Evolutionary conservation across 1,139 yeast genomes (phyloP).

Genomic region (Kodamaea anthophila): DNA sequence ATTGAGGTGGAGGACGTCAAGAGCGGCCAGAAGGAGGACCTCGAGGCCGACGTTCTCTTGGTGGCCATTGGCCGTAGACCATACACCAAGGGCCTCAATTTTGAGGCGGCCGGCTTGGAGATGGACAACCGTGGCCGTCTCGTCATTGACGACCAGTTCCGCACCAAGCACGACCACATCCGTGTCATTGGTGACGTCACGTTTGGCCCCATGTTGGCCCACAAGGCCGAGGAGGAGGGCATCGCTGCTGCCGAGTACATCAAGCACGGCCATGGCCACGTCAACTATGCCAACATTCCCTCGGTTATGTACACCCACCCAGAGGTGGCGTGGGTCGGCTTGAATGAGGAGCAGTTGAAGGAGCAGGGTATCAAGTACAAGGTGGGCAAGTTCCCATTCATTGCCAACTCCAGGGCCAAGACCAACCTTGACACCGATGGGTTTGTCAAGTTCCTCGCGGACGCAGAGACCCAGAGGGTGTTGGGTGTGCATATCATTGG

Average conservation of each 20-base stretch:
- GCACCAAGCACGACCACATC: constrained; percentile 87
- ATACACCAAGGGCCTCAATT: constrained; percentile 81
- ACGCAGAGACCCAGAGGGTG: constrained; percentile 94
- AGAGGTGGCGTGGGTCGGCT: constrained; percentile 99
- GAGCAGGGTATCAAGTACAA: constrained; percentile 88
- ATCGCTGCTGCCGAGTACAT: constrained; percentile 96
- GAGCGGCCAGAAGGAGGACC: constrained; percentile 68
- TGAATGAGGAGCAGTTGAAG: constrained; percentile 91
- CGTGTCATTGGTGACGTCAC: constrained; percentile 98
- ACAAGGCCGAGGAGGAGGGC: constrained; percentile 99
- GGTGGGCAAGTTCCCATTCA: constrained; percentile 96
- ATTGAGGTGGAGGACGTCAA: constrained; percentile 88
- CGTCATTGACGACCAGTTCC: constrained; percentile 89
- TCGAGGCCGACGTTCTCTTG: constrained; percentile 87
- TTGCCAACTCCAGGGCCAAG: constrained; percentile 99
- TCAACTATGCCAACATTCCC: constrained; percentile 96
- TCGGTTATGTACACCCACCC: constrained; percentile 99
- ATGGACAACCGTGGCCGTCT: constrained; percentile 87
- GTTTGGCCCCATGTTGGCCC: constrained; percentile 98
- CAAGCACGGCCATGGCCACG: constrained; percentile 93
- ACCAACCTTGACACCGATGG: constrained; percentile 97
- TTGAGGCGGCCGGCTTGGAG: constrained; percentile 85
- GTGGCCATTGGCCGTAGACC: constrained; percentile 99
- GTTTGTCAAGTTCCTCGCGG: constrained; percentile 90
- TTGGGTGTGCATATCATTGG: constrained; percentile 97